phyloP scores from a whole-genome alignment of 2,329 filamentous ascomycete genomes.

The Venturia effusa region DNA sequence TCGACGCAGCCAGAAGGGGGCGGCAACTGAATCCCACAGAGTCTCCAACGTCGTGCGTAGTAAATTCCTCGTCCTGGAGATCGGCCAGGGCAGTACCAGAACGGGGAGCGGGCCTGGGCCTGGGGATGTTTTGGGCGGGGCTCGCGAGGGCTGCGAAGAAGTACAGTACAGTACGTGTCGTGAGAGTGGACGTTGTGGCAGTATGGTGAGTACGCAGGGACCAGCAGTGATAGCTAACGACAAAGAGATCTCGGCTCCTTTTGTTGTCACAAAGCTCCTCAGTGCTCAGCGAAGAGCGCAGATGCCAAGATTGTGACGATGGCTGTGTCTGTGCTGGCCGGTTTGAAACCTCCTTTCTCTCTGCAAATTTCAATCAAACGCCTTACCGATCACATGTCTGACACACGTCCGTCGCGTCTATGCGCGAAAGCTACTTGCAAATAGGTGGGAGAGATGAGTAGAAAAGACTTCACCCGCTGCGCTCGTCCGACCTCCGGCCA shows the following conservation, averaged over 20 bases:
- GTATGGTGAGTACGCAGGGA: neutral
- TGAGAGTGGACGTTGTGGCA: neutral
- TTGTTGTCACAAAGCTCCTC: neutral
- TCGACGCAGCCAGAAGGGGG: neutral
- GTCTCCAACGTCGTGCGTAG: neutral
- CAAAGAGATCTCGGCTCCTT: neutral
- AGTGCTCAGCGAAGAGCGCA: neutral
- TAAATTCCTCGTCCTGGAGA: neutral
- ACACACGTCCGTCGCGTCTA: neutral
- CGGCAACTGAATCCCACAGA: neutral
- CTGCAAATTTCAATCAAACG: neutral
- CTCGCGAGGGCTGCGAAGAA: neutral
- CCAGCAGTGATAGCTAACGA: neutral
- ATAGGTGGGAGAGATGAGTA: neutral
- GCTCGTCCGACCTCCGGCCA: neutral
- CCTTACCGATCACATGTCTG: neutral
- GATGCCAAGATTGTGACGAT: neutral
- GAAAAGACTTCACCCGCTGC: neutral
- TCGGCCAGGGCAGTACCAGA: neutral
- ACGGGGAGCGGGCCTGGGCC: neutral
- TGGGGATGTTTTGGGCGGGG: neutral
- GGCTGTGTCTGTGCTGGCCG: neutral
- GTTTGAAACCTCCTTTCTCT: slow-evolving; percentile 1
- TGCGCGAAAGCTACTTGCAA: neutral
- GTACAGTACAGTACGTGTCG: neutral